Evolutionary conservation across 1,284 basidiomycete genomes (phyloP).

Genomic region (Meripilus lineatus): DNA sequence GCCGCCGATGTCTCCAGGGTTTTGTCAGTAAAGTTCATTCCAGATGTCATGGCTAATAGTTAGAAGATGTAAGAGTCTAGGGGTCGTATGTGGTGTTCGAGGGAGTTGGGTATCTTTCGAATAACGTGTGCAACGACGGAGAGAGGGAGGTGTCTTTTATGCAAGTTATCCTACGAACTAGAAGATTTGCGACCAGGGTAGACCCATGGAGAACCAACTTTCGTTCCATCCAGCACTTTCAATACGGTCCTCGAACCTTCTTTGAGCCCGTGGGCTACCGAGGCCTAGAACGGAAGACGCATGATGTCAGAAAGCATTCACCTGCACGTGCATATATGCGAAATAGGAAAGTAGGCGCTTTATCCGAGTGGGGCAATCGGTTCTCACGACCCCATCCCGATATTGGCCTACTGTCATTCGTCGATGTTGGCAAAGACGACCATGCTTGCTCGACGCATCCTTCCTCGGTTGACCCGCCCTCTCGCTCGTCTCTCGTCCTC

Average conservation of each 20-base stretch:
- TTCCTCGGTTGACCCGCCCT: conserved; percentile 25
- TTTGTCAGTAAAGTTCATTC: conserved; percentile 80
- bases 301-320: too few species aligned
- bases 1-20: conserved; percentile 60
- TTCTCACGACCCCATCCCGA: conserved; percentile 1
- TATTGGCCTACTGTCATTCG: conserved; percentile 21
- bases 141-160: neutral
- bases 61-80: conserved; percentile 22
- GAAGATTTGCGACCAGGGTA: too few species aligned
- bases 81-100: conserved; percentile 14
- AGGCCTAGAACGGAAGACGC: too few species aligned
- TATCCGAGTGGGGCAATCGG: neutral
- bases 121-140: neutral
- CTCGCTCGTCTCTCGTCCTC: conserved; percentile 31
- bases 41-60: conserved; percentile 42
- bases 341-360: too few species aligned
- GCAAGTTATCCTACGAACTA: too few species aligned
- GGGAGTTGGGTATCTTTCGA: neutral
- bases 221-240: neutral
- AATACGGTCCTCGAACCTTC: neutral
- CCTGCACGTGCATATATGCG: too few species aligned
- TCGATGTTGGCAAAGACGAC: conserved; percentile 13
- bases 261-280: too few species aligned
- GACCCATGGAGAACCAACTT: conserved; percentile 1
- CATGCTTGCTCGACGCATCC: conserved; percentile 36